Evolutionary conservation across 768 basidiomycete species (phyloP).

Genomic region (Cystobasidium ongulense): DNA sequence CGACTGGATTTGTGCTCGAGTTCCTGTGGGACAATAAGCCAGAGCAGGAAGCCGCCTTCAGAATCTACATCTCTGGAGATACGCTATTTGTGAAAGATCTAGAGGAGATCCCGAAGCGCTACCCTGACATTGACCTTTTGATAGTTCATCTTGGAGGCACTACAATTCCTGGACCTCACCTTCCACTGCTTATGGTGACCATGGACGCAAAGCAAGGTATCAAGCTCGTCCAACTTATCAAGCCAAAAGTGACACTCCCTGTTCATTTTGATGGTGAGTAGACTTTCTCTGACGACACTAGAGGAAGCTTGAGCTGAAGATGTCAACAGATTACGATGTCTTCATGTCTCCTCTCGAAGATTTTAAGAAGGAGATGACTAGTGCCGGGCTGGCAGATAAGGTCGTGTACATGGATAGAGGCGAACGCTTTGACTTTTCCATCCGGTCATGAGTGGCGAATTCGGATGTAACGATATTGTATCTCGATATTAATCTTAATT

Average conservation of each 20-base stretch:
- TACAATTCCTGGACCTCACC: conserved; percentile 43
- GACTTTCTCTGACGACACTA: background rate
- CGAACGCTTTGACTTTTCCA: conserved; percentile 23
- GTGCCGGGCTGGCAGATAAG: conserved; percentile 42
- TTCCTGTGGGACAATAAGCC: conserved; percentile 26
- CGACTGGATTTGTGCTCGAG: conserved; percentile 43
- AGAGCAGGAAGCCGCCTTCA: conserved; percentile 29
- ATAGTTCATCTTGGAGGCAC: conserved; percentile 46
- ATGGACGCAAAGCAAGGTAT: conserved; percentile 46
- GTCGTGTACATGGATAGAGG: conserved; percentile 44
- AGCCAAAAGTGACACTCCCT: conserved; percentile 45
- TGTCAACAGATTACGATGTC: conserved; percentile 39
- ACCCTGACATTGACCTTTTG: conserved; percentile 45
- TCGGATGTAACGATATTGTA: no score
- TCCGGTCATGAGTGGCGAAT: background rate
- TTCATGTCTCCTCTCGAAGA: conserved; percentile 43
- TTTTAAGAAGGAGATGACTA: conserved; percentile 43
- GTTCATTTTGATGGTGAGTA: conserved; percentile 42
- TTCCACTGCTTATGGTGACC: conserved; percentile 43
- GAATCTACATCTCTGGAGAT: conserved; percentile 42
- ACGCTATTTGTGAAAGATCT: conserved; percentile 46
- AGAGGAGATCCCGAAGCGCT: conserved; percentile 44
- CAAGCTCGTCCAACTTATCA: conserved; percentile 44
- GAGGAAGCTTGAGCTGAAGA: background rate
- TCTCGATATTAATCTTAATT: no score